Evolutionary conservation across 2,329 filamentous ascomycete species (phyloP).

Genomic region (Colletotrichum tamarilloi): DNA sequence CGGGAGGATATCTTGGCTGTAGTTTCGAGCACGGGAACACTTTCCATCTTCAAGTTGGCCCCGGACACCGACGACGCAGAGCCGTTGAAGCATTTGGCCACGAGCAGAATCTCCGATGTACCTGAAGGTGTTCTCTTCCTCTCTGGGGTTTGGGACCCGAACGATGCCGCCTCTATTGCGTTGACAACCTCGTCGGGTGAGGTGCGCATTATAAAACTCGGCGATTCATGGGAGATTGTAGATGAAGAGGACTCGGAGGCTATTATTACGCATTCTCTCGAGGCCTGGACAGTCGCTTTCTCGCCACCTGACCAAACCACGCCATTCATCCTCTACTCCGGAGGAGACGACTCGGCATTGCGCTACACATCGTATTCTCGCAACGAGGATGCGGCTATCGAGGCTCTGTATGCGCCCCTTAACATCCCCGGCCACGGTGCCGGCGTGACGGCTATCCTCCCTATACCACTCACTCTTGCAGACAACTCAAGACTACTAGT

Average conservation of each 20-base stretch:
- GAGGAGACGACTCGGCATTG: conserved; percentile 80
- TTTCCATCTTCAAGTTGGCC: conserved; percentile 72
- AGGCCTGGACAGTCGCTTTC: conserved; percentile 81
- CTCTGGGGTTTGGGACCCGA: conserved; percentile 79
- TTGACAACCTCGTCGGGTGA: conserved; percentile 78
- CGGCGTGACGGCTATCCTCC: conserved; percentile 88
- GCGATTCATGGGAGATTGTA: conserved; percentile 52
- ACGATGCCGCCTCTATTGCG: conserved; percentile 64
- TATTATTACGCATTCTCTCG: conserved; percentile 65
- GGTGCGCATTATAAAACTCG: conserved; percentile 66
- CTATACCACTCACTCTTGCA: conserved; percentile 60
- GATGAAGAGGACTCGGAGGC: conserved; percentile 46
- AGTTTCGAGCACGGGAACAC: conserved; percentile 80
- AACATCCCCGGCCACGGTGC: conserved; percentile 69
- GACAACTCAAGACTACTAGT: conserved; percentile 70
- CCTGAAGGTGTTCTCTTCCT: conserved; percentile 73
- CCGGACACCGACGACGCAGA: conserved; percentile 46
- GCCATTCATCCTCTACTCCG: conserved; percentile 67
- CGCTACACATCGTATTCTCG: conserved; percentile 55
- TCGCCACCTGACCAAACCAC: conserved; percentile 45
- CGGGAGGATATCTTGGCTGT: conserved; percentile 71
- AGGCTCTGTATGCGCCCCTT: conserved; percentile 37
- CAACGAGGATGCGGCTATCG: neutral
- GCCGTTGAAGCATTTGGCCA: conserved; percentile 54
- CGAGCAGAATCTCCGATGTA: conserved; percentile 59